Evolutionary conservation across 441 rosid genomes (phyloP).

Genomic region (Croton setiger): DNA sequence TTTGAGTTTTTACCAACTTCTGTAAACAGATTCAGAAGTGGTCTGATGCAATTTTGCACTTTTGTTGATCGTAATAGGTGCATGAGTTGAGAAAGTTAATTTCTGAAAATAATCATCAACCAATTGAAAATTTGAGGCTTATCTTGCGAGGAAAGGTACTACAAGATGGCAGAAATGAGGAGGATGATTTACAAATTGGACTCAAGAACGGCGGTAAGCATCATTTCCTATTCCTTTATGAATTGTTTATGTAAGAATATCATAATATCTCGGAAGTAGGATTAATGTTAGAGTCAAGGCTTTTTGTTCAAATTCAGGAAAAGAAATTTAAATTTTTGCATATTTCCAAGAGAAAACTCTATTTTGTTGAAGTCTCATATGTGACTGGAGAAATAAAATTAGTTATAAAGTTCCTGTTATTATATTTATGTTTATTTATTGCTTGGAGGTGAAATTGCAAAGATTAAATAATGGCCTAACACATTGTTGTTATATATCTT

Average conservation of each 20-base stretch:
- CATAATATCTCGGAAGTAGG: neutral
- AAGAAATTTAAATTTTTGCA: neutral
- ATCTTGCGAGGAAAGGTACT: conserved; percentile 65
- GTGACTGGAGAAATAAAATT: neutral
- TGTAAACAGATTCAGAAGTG: neutral
- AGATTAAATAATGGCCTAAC: neutral
- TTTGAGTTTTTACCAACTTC: neutral
- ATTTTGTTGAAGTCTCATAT: neutral
- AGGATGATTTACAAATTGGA: conserved; percentile 43
- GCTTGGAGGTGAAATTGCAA: neutral
- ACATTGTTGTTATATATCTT: neutral
- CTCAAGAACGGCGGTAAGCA: conserved; percentile 29
- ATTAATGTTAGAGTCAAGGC: neutral
- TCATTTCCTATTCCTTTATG: neutral
- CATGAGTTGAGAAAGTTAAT: conserved; percentile 61
- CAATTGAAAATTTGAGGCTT: conserved; percentile 59
- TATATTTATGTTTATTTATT: neutral
- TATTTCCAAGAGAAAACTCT: neutral
- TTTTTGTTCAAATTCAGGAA: neutral
- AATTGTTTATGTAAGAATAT: neutral
- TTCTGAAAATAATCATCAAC: conserved; percentile 47
- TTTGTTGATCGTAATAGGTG: conserved; percentile 38
- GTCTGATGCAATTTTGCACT: conserved; percentile 4
- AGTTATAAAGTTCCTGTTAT: neutral
- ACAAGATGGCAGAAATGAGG: conserved; percentile 59